Evolutionary conservation across 140 eudicot genomes (phyloP).

Genomic region (Cichorium intybus): DNA sequence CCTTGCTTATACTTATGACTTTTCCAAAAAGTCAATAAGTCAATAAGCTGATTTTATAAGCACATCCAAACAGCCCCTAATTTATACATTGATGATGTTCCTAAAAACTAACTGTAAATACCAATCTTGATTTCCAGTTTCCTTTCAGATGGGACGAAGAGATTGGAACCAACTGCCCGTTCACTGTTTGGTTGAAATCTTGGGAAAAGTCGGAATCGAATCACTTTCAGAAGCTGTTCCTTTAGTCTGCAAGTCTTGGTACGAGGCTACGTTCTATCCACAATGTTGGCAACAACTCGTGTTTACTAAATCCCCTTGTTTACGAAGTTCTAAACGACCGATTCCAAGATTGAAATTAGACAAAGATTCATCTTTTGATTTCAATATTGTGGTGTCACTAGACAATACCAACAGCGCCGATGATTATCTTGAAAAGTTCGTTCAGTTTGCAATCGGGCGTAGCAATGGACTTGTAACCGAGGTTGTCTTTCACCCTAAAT

Average conservation of each 20-base stretch:
- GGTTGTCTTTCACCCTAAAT: neutral
- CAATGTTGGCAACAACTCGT: neutral
- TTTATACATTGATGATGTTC: no score
- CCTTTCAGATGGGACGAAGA: no score
- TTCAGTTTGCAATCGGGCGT: conserved; percentile 2
- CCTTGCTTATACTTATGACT: no score
- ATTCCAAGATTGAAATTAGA: neutral
- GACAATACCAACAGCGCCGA: neutral
- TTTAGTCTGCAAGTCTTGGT: conserved; percentile 7
- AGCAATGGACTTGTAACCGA: conserved; percentile 9
- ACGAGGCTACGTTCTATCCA: conserved; percentile 1
- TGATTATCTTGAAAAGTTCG: neutral
- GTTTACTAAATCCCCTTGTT: neutral
- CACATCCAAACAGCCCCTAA: no score
- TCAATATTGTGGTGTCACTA: neutral
- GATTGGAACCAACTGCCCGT: no score
- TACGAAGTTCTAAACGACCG: neutral
- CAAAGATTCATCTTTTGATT: neutral
- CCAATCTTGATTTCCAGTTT: no score
- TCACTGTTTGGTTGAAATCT: neutral
- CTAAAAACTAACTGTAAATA: no score
- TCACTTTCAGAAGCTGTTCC: neutral
- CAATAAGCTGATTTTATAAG: no score
- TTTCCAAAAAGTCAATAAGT: no score
- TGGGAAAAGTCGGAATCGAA: neutral